A percentile compares a stretch with the other conserved stretches of the same genome.
Conservation (phyloP, 2,329 filamentous ascomycete genomes). For the Trichoderma polysporum region DNA sequence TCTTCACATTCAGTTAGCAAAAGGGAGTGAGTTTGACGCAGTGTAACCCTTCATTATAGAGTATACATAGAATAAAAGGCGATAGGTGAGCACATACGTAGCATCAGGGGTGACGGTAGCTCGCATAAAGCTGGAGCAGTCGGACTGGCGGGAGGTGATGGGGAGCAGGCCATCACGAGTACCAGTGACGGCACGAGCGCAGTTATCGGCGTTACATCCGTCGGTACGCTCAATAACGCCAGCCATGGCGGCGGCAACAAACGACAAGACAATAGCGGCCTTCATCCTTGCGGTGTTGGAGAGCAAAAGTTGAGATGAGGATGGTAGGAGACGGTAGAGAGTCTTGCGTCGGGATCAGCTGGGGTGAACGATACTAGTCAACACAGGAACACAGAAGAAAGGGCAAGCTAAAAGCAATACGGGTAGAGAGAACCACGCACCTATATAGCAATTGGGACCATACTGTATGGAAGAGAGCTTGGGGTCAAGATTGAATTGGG, state of each 20-base stretch:
- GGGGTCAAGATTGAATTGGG: background rate
- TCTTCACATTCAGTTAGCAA: constrained; percentile 20
- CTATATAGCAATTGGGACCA: background rate
- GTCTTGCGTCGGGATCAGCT: background rate
- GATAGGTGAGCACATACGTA: constrained; percentile 34
- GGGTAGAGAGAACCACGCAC: background rate
- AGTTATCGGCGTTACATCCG: constrained; percentile 45
- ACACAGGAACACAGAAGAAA: background rate
- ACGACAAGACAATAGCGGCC: constrained; percentile 39
- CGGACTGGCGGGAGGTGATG: constrained; percentile 37
- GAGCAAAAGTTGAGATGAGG: background rate
- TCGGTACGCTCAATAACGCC: constrained; percentile 35
- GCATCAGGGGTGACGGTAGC: constrained; percentile 42
- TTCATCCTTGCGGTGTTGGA: constrained; percentile 39
- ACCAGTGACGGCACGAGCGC: constrained; percentile 47
- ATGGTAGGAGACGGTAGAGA: background rate
- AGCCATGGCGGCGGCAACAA: constrained; percentile 39
- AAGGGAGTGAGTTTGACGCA: background rate
- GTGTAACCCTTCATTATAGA: no score
- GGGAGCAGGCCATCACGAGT: constrained; percentile 39
- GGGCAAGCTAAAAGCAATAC: background rate
- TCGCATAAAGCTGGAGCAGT: constrained; percentile 43
- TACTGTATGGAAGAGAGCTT: background rate
- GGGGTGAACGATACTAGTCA: background rate
- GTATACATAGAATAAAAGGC: background rate